Conservation (phyloP, 2,329 filamentous ascomycete genomes). For the Colletotrichum graminicola region DNA sequence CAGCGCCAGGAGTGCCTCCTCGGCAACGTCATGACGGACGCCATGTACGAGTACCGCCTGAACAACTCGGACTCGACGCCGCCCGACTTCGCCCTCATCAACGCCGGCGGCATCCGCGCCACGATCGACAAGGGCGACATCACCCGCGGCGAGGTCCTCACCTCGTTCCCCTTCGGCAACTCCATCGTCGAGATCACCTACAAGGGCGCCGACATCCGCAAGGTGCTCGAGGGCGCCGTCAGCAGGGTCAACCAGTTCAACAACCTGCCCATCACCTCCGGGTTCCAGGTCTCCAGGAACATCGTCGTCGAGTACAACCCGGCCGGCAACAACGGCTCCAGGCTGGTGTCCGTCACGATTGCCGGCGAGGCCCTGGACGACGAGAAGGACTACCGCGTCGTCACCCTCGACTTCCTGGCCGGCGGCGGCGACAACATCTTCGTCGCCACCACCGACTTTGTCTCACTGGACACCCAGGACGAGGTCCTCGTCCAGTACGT, state of each 20-base stretch:
- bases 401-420: conserved; percentile 73
- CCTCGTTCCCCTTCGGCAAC: conserved; percentile 76
- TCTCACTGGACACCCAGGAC: conserved; percentile 65
- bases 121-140: conserved; percentile 72
- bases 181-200: conserved; percentile 69
- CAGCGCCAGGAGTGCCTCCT: conserved; percentile 69
- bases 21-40: conserved; percentile 68
- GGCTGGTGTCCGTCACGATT: conserved; percentile 66
- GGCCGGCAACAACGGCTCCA: conserved; percentile 59
- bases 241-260: conserved; percentile 67
- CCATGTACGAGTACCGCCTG: conserved; percentile 71
- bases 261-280: conserved; percentile 64
- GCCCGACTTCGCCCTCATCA: conserved; percentile 71
- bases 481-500: conserved; percentile 67
- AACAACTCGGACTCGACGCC: conserved; percentile 57
- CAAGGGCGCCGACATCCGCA: conserved; percentile 66
- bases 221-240: conserved; percentile 70
- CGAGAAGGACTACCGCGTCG: conserved; percentile 64
- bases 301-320: conserved; percentile 71
- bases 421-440: conserved; percentile 74
- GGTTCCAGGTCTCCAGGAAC: conserved; percentile 71
- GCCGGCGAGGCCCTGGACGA: conserved; percentile 61
- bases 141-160: conserved; percentile 73
- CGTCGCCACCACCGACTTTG: conserved; percentile 52
- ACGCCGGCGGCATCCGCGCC: conserved; percentile 73